Base-by-base conservation (phyloP, 306 rosid species). In the Cajanus cajan region DNA sequence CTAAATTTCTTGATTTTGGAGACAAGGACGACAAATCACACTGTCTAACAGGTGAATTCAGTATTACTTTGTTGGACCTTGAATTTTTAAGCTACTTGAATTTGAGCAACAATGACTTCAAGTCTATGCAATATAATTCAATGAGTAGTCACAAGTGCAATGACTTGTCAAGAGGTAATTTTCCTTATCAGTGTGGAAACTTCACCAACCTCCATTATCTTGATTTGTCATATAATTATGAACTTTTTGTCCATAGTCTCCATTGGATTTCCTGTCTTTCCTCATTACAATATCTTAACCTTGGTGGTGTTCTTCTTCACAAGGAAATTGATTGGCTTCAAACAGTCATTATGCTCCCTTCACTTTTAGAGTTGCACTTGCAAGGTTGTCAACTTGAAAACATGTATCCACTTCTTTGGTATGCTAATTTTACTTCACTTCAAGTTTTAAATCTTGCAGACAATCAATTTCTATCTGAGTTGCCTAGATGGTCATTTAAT, bases 391-490 rank as follows among this genome's bases (percentile, higher is more conserved):
- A 22, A 1, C 85, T 86, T 52, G 45, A 39, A 48, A 48, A 68
- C 34, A 14, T 86, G 25, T 82, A 61, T 73, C 78, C 43, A 4
- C 10, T 44, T 44, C 69, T 86, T 50, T 41, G 52, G 2, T 77
- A 3, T 44, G 73, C 73, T 62, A 83, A 86, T 80, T 80, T 86
- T 16, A 67, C 83, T 16, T 76, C 89, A 37, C 85, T 86, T 47
- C 4, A 28, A 31, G 75, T 80, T 21, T 36, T 87, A 14, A 58
- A 74, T 71, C 82, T 78, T 5, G 47, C 75, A 4, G 0, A 0
- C 6, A 81, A 87, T 40, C 0, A 0, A 4, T 71, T 87, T 25
- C 4, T 4, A 37, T 78, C 82, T 40, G 52, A 79, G 10, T 12
- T 84, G 10, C 80, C 88, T 37, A 71, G n/a, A 0, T 83, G 85